Base-by-base conservation (phyloP, 2,329 filamentous ascomycete genomes). In the Epichloe typhina region DNA sequence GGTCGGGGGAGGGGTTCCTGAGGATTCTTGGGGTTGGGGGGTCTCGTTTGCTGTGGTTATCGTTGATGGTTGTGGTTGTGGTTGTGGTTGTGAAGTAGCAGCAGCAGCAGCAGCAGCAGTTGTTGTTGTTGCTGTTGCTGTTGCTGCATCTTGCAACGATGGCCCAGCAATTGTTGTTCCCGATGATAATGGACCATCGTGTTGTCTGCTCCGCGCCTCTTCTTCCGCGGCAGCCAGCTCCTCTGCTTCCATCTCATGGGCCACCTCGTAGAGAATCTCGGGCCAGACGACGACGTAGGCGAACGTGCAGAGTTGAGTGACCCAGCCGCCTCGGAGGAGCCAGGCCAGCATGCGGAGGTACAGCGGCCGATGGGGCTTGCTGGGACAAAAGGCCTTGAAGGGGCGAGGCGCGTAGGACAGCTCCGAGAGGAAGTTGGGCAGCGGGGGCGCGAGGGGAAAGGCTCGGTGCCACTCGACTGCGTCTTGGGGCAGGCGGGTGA, bases 261-360 rank as follows among this genome's bases (percentile, higher is more conserved):
- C 82, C 3, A 94, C 88, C 56, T 87, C 83, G 61, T 86, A 83
- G 58, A 93, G 82, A 55, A 95, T 86, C 62, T 91, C 84, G 2
- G 86, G 82, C 67, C 83, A 84, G 41, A 93, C 86, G 47, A 91
- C 80, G 42, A 97, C 81, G 73, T 93, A 95, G 12, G 85, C 88
- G 65, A 94, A 96, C 0, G 88, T 93, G 55, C 89, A 86, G 5
- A 98, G 76, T 64, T 96, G 90, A 0, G 87, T 95, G 1, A 96
- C 90, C 86, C 93, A 95, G 13, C 88, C 89, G 45, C 88, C 86
- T 40, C 90, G 82, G 71, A 97, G 82, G 8, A 98, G 77, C 88
- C 91, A 98, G 21, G 88, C 89, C 26, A 98, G 73, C 66, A 97
- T 95, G 36, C 87, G 80, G 66, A 97, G 84, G 65, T 96, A 98